These are phyloP conservation scores for Cryptococcus sp. DNA, from an alignment of 1,284 basidiomycete species.

Conservation along the genomic window DNA sequence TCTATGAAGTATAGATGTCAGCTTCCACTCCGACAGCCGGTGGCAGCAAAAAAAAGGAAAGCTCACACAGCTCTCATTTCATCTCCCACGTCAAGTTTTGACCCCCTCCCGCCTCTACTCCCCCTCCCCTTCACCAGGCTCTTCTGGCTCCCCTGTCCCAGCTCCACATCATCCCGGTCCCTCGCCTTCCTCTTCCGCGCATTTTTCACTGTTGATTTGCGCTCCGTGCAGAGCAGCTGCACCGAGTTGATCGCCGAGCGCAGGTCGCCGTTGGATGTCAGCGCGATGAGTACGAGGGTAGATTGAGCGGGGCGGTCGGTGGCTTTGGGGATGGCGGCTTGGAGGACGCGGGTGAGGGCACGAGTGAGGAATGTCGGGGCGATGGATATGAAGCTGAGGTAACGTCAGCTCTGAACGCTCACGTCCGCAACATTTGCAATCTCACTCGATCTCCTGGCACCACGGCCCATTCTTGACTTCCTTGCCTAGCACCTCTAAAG, in stretches of 20 bases:
- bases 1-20: slow-evolving; percentile 23
- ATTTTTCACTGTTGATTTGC: slow-evolving; percentile 1
- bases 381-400: slow-evolving; percentile 78
- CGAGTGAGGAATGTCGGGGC: slow-evolving; percentile 79
- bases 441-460: slow-evolving; percentile 69
- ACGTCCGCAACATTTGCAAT: slow-evolving; percentile 10
- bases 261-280: slow-evolving; percentile 82
- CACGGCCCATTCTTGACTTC: slow-evolving; percentile 66
- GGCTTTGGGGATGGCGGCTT: slow-evolving; percentile 51
- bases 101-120: slow-evolving; percentile 43
- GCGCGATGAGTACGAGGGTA: slow-evolving; percentile 68
- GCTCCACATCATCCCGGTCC: slow-evolving; percentile 10
- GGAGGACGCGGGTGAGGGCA: slow-evolving; percentile 67
- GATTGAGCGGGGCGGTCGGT: slow-evolving; percentile 58
- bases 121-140: slow-evolving; percentile 25
- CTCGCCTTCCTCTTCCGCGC: slow-evolving; percentile 18
- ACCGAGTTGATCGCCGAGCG: slow-evolving; percentile 87
- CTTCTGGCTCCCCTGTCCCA: slow-evolving; percentile 28
- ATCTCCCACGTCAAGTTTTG: slow-evolving; percentile 43
- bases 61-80: slow-evolving; percentile 49
- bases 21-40: neutral
- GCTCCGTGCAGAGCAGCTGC: slow-evolving; percentile 61
- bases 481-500: slow-evolving; percentile 51
- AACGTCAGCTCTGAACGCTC: slow-evolving; percentile 1
- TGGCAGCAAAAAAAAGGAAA: neutral